Evolutionary conservation across 1,284 basidiomycete genomes (phyloP).

Genomic region (Sporisorium reilianum): DNA sequence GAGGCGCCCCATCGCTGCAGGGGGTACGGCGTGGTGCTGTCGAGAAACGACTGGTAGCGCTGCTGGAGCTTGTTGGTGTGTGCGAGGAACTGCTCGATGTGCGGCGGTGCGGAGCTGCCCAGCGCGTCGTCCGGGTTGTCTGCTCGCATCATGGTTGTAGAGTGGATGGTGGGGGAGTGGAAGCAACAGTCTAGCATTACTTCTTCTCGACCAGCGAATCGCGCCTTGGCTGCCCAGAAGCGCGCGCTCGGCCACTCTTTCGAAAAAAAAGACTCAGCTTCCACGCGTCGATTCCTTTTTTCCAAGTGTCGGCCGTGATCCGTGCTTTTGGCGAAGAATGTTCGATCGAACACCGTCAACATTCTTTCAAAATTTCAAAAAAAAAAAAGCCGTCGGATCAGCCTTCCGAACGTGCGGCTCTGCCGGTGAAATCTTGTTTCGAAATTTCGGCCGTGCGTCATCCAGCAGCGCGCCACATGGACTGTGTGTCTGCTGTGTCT

Average conservation of each 20-base stretch:
- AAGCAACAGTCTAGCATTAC: too few relatives aligned
- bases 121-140: slow-evolving; percentile 52
- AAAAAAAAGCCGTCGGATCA: background rate
- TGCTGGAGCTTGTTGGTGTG: slow-evolving; percentile 56
- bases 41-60: slow-evolving; percentile 79
- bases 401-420: background rate
- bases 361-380: too few relatives aligned
- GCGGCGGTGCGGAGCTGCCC: slow-evolving; percentile 39
- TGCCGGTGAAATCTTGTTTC: too few relatives aligned
- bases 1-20: slow-evolving; percentile 90
- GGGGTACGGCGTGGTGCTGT: slow-evolving; percentile 90
- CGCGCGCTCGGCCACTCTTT: too few relatives aligned
- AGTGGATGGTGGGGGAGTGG: too few relatives aligned
- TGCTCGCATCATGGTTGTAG: slow-evolving; percentile 61
- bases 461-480: slow-evolving; percentile 1
- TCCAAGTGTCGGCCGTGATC: slow-evolving; percentile 2
- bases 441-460: too few relatives aligned
- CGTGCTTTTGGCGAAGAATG: background rate
- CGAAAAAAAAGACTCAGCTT: too few relatives aligned
- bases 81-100: slow-evolving; percentile 55
- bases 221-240: too few relatives aligned
- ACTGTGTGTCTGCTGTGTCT: background rate
- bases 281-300: background rate
- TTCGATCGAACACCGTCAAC: too few relatives aligned
- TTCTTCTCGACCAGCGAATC: too few relatives aligned